Percentiles rank a stretch among this genome's conserved stretches.
phyloP scores from a whole-genome alignment of 2,329 filamentous ascomycete species.

The Penicillium sp. region DNA sequence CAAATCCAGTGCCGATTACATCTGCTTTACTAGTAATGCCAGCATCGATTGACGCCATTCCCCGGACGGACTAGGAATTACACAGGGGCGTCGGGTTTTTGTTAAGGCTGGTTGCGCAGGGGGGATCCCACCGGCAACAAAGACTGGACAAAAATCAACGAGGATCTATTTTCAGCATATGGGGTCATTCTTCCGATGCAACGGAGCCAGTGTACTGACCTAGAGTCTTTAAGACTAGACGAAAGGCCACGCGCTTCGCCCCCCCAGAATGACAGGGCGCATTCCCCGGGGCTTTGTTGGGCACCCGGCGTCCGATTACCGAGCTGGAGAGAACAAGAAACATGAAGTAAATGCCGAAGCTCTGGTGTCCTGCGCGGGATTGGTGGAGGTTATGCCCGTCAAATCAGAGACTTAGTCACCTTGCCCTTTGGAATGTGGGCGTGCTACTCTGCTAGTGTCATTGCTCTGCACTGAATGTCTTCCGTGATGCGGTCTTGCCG shows the following conservation, averaged over 20 bases:
- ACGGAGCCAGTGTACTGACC: background rate
- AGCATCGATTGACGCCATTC: too few species aligned
- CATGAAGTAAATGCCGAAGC: background rate
- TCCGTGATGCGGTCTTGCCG: too few species aligned
- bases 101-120: too few species aligned
- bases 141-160: too few species aligned
- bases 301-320: background rate
- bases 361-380: background rate
- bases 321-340: background rate
- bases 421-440: conserved; percentile 1
- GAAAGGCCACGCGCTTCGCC: background rate
- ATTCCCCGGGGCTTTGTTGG: background rate
- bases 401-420: background rate
- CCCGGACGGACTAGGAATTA: too few species aligned
- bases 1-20: too few species aligned
- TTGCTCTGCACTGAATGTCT: too few species aligned
- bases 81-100: too few species aligned
- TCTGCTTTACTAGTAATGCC: too few species aligned
- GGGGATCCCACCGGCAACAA: too few species aligned
- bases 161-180: too few species aligned
- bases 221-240: background rate
- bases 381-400: background rate
- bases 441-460: conserved; percentile 1
- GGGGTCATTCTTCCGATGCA: background rate
- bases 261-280: background rate